phyloP scores from a whole-genome alignment of 1,139 yeast species.

The Candida labiduridarum region DNA sequence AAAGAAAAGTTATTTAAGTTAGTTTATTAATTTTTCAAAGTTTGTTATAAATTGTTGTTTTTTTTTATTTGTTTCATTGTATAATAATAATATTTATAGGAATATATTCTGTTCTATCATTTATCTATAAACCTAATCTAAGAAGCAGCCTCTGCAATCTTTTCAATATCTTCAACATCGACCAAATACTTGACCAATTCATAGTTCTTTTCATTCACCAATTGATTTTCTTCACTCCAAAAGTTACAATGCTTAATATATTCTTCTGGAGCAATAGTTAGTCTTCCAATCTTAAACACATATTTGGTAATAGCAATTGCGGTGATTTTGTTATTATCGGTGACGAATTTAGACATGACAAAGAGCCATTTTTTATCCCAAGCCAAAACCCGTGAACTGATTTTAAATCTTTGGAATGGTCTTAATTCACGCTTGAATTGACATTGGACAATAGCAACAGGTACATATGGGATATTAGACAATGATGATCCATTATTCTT shows the following conservation, averaged over 20 bases:
- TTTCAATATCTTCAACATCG: conserved; percentile 35
- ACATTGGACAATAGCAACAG: conserved; percentile 74
- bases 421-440: conserved; percentile 72
- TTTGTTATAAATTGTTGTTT: conserved; percentile 3
- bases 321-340: conserved; percentile 33
- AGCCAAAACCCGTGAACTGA: conserved; percentile 65
- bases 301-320: conserved; percentile 76
- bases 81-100: conserved; percentile 5
- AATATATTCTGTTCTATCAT: conserved; percentile 1
- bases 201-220: conserved; percentile 34
- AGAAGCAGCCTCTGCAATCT: conserved; percentile 10
- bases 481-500: conserved; percentile 19
- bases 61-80: neutral
- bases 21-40: neutral
- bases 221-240: conserved; percentile 52
- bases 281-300: conserved; percentile 73
- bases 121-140: neutral
- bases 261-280: conserved; percentile 67
- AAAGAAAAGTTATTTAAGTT: neutral
- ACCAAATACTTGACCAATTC: conserved; percentile 32
- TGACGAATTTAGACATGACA: conserved; percentile 63
- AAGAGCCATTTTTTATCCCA: conserved; percentile 92
- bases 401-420: conserved; percentile 60
- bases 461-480: conserved; percentile 63
- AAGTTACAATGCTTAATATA: conserved; percentile 60